Conservation (phyloP, 495 filamentous ascomycete genomes). For the Symbiotaphrina buchneri region DNA sequence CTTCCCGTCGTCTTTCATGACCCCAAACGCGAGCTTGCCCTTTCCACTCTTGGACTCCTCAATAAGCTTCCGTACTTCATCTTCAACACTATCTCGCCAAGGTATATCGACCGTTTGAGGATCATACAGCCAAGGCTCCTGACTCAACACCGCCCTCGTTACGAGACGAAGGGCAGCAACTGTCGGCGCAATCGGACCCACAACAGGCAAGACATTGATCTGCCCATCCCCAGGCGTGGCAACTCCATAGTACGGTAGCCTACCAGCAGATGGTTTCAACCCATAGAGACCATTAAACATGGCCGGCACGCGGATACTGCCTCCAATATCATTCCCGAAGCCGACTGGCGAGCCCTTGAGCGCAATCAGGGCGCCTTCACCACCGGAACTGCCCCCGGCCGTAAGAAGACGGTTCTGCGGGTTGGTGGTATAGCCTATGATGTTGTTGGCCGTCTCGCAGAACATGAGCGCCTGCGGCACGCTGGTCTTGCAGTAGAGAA, state of each 20-base stretch:
- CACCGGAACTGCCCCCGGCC: constrained; percentile 3
- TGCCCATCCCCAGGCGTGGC: too few relatives aligned
- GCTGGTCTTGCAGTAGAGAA: constrained; percentile 7
- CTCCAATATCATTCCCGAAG: constrained; percentile 7
- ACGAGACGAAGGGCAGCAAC: constrained; percentile 28
- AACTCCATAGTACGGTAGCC: too few relatives aligned
- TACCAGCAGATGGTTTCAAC: constrained; percentile 18
- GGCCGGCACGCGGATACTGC: constrained; percentile 3
- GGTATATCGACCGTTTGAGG: constrained; percentile 36
- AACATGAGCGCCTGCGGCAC: constrained; percentile 6
- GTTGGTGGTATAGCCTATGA: constrained; percentile 2
- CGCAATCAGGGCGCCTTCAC: constrained; percentile 4
- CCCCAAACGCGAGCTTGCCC: constrained; percentile 31
- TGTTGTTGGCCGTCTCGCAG: constrained; percentile 4
- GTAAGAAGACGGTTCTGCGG: constrained; percentile 3
- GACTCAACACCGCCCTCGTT: constrained; percentile 28
- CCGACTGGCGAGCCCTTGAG: constrained; percentile 2
- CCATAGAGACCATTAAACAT: constrained; percentile 3
- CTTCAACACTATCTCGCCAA: constrained; percentile 30
- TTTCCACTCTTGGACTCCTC: too few relatives aligned
- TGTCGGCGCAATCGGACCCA: too few relatives aligned
- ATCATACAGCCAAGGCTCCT: constrained; percentile 41
- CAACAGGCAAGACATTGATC: too few relatives aligned
- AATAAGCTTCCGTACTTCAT: too few relatives aligned
- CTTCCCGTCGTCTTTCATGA: constrained; percentile 26